Conservation (phyloP, 768 basidiomycete genomes). For the Lentinula boryana region DNA sequence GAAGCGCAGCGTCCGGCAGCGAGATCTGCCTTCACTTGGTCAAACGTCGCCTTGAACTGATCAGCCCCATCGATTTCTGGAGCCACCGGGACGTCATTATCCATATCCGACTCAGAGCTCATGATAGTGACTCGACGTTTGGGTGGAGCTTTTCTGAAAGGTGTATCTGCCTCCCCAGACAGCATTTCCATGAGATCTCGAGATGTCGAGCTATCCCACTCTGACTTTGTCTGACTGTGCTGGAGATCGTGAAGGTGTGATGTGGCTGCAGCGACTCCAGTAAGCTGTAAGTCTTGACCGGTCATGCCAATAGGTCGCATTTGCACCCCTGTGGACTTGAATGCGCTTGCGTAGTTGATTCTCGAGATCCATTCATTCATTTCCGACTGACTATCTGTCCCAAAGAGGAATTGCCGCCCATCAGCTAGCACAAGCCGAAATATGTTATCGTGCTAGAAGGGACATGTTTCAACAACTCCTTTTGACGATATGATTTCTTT, state of each 20-base stretch:
- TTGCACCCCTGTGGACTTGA: constrained; percentile 77
- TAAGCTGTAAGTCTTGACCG: constrained; percentile 63
- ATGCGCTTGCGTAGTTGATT: constrained; percentile 93
- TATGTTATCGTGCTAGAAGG: constrained; percentile 54
- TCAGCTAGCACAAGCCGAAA: constrained; percentile 74
- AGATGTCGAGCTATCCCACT: constrained; percentile 39
- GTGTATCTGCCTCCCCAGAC: constrained; percentile 21
- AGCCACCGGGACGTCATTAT: constrained; percentile 39
- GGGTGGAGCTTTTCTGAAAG: constrained; percentile 15
- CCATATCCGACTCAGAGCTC: constrained; percentile 23
- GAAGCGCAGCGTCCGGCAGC: constrained; percentile 43
- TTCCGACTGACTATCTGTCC: constrained; percentile 61
- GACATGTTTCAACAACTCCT: not conserved
- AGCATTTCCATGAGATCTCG: constrained; percentile 37
- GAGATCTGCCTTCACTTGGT: constrained; percentile 81
- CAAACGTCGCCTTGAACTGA: constrained; percentile 78
- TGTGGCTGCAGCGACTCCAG: constrained; percentile 80
- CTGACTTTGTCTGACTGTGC: constrained; percentile 22
- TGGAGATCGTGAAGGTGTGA: constrained; percentile 74
- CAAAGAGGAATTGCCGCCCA: constrained; percentile 79
- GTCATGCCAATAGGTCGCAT: constrained; percentile 76
- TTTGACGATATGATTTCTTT: not conserved
- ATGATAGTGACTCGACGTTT: constrained; percentile 24
- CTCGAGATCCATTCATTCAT: constrained; percentile 86
- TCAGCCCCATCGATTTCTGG: constrained; percentile 56